A percentile compares a stretch with the other conserved stretches of the same genome.
Conservation (phyloP, 2,329 filamentous ascomycete species). For the Penicillium nordicum region DNA sequence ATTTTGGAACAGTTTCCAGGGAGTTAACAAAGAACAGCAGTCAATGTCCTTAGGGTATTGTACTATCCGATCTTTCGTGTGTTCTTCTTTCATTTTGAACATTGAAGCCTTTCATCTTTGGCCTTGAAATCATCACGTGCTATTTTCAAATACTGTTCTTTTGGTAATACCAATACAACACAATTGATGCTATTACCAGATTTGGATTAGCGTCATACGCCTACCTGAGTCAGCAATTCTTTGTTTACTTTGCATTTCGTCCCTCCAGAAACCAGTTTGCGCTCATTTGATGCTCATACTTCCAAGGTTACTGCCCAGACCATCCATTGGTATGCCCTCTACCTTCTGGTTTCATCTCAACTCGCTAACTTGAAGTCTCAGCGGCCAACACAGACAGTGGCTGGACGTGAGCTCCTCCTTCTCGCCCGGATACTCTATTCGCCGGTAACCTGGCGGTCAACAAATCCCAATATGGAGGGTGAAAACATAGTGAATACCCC, state of each 20-base stretch:
- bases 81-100: not conserved
- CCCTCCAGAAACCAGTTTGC: constrained; percentile 14
- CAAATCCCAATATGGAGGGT: constrained; percentile 31
- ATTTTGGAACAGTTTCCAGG: not conserved
- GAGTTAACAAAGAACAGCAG: not conserved
- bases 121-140: not conserved
- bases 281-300: constrained; percentile 1
- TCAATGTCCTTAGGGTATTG: not conserved
- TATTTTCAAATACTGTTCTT: not conserved
- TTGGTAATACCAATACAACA: constrained; percentile 9
- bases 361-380: not conserved
- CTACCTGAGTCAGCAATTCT: constrained; percentile 29
- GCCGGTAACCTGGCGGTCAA: constrained; percentile 24
- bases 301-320: constrained; percentile 1
- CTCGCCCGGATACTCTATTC: constrained; percentile 24
- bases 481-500: constrained; percentile 29
- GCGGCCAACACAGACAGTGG: constrained; percentile 18
- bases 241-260: constrained; percentile 32
- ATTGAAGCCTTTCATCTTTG: not conserved
- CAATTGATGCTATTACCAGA: constrained; percentile 8
- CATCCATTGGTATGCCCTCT: constrained; percentile 3
- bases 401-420: constrained; percentile 24
- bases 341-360: not conserved
- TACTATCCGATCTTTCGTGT: not conserved
- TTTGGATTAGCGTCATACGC: constrained; percentile 1